Conservation (phyloP, 768 basidiomycete genomes). For the Galerina sulciceps region DNA sequence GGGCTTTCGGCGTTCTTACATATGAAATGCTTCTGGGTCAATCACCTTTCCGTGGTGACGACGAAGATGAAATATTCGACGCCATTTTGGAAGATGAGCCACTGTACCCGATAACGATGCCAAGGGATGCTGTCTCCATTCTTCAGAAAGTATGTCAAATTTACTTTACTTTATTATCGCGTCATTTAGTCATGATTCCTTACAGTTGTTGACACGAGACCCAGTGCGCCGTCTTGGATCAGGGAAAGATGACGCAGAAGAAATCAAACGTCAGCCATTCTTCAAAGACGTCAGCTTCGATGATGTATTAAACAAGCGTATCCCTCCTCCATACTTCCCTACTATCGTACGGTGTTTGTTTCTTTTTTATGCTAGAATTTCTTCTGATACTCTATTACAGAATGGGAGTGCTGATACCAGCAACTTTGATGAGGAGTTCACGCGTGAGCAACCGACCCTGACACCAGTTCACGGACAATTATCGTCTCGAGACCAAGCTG, state of each 20-base stretch:
- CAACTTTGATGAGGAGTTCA: conserved; percentile 98
- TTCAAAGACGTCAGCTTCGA: conserved; percentile 99
- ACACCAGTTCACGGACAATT: conserved; percentile 97
- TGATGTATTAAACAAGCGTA: conserved; percentile 95
- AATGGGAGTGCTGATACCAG: conserved; percentile 86
- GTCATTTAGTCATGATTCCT: conserved; percentile 4
- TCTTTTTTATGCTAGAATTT: not conserved
- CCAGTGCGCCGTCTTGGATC: conserved; percentile 90
- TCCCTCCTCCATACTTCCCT: conserved; percentile 97
- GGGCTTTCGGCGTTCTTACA: conserved; percentile 98
- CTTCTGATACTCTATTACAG: conserved; percentile 36
- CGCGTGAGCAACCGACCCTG: conserved; percentile 92
- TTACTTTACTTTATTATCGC: not conserved
- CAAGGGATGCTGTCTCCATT: conserved; percentile 93
- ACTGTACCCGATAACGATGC: conserved; percentile 99
- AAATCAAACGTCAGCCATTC: conserved; percentile 97
- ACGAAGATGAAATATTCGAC: conserved; percentile 99
- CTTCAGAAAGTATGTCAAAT: conserved; percentile 76
- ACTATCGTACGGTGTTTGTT: conserved; percentile 69
- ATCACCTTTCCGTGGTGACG: conserved; percentile 98
- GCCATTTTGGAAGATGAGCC: conserved; percentile 99
- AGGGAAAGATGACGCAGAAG: conserved; percentile 90
- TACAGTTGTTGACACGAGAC: conserved; percentile 89
- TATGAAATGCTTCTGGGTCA: conserved; percentile 99
- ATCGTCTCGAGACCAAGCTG: conserved; percentile 87